Conservation (phyloP, 495 filamentous ascomycete genomes). For the Hyaloscypha variabilis region DNA sequence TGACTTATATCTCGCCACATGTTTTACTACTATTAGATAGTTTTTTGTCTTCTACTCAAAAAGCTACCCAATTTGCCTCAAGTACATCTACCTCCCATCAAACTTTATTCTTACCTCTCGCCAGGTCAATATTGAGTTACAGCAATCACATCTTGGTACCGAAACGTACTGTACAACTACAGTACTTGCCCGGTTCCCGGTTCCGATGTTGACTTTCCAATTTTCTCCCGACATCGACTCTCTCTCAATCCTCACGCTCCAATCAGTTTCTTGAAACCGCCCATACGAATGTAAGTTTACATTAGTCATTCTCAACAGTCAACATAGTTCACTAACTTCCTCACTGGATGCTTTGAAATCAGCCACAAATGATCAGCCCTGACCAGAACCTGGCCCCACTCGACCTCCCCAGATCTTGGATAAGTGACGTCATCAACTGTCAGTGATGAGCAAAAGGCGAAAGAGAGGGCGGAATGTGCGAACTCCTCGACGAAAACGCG, state of each 20-base stretch:
- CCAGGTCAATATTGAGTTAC: neutral
- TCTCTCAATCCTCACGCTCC: neutral
- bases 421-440: neutral
- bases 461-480: slow-evolving; percentile 2
- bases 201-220: neutral
- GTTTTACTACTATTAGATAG: neutral
- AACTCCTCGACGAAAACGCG: neutral
- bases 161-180: neutral
- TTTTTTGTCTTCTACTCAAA: neutral
- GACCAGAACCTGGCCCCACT: neutral
- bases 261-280: neutral
- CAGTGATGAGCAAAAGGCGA: neutral
- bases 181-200: neutral
- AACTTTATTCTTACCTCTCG: neutral
- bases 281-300: slow-evolving; percentile 1
- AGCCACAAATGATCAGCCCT: neutral
- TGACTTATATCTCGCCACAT: slow-evolving; percentile 1
- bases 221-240: neutral
- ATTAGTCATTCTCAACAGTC: neutral
- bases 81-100: neutral
- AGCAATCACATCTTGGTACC: neutral
- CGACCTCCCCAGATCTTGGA: neutral
- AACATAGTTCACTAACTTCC: neutral
- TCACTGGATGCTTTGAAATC: neutral
- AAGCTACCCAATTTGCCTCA: neutral